phyloP scores from a whole-genome alignment of 495 filamentous ascomycete genomes.

The Penicillium diatomitis region DNA sequence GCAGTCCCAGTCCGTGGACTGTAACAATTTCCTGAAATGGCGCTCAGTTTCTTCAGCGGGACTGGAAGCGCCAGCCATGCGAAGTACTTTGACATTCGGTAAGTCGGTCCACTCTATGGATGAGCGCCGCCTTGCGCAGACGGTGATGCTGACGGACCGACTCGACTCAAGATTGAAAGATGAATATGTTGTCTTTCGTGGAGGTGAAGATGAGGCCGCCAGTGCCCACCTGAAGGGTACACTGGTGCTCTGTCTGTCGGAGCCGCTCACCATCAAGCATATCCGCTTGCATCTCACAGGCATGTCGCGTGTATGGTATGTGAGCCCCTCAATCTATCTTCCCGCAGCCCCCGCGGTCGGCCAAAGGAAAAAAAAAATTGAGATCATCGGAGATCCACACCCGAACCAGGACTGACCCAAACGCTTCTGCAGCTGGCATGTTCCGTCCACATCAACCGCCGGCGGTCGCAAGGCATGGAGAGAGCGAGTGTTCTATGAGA shows the following conservation, averaged over 20 bases:
- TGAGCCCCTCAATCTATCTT: slow-evolving; percentile 2
- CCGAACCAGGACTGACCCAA: slow-evolving; percentile 7
- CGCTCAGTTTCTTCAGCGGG: slow-evolving; percentile 43
- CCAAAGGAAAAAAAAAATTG: background rate
- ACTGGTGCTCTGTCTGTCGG: slow-evolving; percentile 64
- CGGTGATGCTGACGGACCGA: background rate
- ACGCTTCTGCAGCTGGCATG: slow-evolving; percentile 31
- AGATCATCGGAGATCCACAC: background rate
- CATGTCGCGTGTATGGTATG: slow-evolving; percentile 59
- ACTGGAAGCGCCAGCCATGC: slow-evolving; percentile 39
- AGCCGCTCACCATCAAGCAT: slow-evolving; percentile 60
- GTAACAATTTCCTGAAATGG: slow-evolving; percentile 25
- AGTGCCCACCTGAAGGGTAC: slow-evolving; percentile 66
- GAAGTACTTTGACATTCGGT: slow-evolving; percentile 51
- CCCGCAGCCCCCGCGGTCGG: background rate
- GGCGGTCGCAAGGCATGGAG: slow-evolving; percentile 41
- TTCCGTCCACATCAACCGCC: slow-evolving; percentile 34
- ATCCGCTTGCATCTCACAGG: slow-evolving; percentile 65
- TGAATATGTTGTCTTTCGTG: slow-evolving; percentile 71
- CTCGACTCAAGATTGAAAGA: slow-evolving; percentile 54
- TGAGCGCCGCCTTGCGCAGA: background rate
- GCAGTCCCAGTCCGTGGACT: slow-evolving; percentile 9
- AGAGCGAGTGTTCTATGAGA: slow-evolving; percentile 47
- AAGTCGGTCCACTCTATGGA: slow-evolving; percentile 8
- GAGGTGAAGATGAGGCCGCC: slow-evolving; percentile 62